A percentile compares a stretch with the other conserved stretches of the same genome.
Evolutionary conservation across 805 yeast genomes (phyloP).

Genomic region (Cyberlindnera nakhonratchasimensis): DNA sequence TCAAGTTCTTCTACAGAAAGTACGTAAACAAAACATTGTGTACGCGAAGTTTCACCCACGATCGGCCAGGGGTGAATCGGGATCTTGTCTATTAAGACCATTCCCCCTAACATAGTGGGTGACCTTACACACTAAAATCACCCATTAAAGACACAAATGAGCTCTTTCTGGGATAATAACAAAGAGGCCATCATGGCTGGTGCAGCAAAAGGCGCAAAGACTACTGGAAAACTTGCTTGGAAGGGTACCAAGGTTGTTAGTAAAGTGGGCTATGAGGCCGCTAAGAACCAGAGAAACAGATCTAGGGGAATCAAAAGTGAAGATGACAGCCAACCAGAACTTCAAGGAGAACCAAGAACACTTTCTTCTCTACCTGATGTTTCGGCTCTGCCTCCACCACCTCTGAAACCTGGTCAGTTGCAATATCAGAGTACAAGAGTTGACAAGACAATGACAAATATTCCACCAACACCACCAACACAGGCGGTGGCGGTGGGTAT

Average conservation of each 20-base stretch:
- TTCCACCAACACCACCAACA: not conserved
- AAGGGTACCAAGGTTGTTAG: constrained; percentile 39
- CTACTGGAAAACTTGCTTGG: constrained; percentile 35
- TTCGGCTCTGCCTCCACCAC: constrained; percentile 36
- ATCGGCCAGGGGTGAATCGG: too few species aligned
- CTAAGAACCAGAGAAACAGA: constrained; percentile 29
- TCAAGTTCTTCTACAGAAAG: not conserved
- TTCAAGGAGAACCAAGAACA: constrained; percentile 14
- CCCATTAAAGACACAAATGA: constrained; percentile 10
- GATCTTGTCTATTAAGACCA: too few species aligned
- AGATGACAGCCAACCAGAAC: constrained; percentile 9
- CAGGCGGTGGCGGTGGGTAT: not conserved
- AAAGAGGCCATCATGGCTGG: constrained; percentile 38
- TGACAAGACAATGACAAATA: not conserved
- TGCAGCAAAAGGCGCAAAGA: constrained; percentile 33
- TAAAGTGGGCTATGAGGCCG: constrained; percentile 39
- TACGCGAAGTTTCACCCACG: not conserved
- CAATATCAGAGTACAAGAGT: constrained; percentile 29
- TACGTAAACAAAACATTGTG: not conserved
- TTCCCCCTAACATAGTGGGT: not conserved
- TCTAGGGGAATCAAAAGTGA: not conserved
- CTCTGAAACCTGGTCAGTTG: constrained; percentile 36
- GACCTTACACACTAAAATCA: too few species aligned
- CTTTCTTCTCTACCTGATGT: constrained; percentile 16
- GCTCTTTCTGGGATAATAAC: constrained; percentile 39